Base-by-base conservation (phyloP, 495 filamentous ascomycete species). In the Daldinia bambusicola region DNA sequence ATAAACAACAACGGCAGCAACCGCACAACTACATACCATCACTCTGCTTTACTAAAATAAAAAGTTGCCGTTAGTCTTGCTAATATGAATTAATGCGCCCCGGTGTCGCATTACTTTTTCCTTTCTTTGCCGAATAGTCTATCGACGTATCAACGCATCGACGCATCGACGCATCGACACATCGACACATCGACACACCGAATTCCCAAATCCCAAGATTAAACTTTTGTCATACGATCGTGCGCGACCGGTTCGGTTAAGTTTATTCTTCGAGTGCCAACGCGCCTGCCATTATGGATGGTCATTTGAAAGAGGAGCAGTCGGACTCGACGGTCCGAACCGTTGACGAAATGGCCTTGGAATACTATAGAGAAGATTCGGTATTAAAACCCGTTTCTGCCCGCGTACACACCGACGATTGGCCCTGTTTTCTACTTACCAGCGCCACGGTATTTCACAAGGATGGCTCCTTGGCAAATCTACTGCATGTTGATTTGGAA, bases 371-470 rank as follows among this genome's bases (percentile, higher is more conserved):
- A 52, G 83, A 85, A 57, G 63, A 62, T 2, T 61, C 75, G 0
- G 26, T 84, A 1, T 69, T 86, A 16, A 80, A 78, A 55, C 75
- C 77, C 0, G 70, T 62, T n/a, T 50, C 60, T 52, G 26, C 58
- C 16, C 61, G 48, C 22, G 22, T 38, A 1, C 55, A 71, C 45
- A 51, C 79, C 52, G 70, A 76, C 57, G 62, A 78, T 1, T 84
- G 77, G 80, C 82, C 83, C 2, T 79, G 69, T 32, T 85, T 81
- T 55, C 75, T 83, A 5, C 77, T 86, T n/a, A 69, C 55, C 12
- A 79, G 84, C 67, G 83, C 83, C n/a, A 77, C 79, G 7, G 71
- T 86, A 30, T 84, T 83, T 61, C 63, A 67, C 6, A 77, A 61
- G 30, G 78, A 84, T 59, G 79, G 82, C 50, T 78, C 77, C 0